phyloP scores from a whole-genome alignment of 306 rosid genomes.

The Echinosophora koreensis region DNA sequence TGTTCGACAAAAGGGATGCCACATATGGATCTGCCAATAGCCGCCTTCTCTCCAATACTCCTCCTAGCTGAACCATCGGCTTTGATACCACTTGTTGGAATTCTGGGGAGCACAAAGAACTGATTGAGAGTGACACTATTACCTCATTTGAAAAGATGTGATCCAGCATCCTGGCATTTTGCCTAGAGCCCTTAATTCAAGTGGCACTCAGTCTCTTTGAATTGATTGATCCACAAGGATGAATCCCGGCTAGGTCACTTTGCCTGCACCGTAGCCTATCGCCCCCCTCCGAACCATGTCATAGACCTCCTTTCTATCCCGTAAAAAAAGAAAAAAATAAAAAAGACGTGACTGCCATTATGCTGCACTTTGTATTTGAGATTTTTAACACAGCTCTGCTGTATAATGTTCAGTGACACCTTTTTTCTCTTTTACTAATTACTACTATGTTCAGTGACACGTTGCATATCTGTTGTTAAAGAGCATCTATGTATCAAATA shows the following conservation, averaged over 20 bases:
- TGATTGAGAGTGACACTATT: conserved; percentile 5
- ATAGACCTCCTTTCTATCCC: background rate
- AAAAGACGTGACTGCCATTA: background rate
- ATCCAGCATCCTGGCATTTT: background rate
- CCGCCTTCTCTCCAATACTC: too few relatives aligned
- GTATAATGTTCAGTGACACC: conserved; percentile 2
- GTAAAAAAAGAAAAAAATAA: background rate
- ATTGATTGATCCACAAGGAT: conserved; percentile 3
- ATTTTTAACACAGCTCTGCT: conserved; percentile 1
- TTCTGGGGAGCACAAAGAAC: too few relatives aligned
- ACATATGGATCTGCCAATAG: too few relatives aligned
- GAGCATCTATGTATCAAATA: conserved; percentile 27
- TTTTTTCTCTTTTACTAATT: background rate
- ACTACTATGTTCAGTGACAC: conserved; percentile 12
- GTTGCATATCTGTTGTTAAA: conserved; percentile 30
- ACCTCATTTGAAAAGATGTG: background rate
- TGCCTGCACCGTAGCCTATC: background rate
- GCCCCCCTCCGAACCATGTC: background rate
- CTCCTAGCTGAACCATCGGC: too few relatives aligned
- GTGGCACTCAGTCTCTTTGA: background rate
- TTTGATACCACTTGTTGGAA: too few relatives aligned
- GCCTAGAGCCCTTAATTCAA: background rate
- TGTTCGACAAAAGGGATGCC: too few relatives aligned
- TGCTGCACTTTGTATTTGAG: conserved; percentile 17
- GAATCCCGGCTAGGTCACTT: conserved; percentile 7